Conservation (phyloP, 2,329 filamentous ascomycete species). For the Dactylellina drechsleri region DNA sequence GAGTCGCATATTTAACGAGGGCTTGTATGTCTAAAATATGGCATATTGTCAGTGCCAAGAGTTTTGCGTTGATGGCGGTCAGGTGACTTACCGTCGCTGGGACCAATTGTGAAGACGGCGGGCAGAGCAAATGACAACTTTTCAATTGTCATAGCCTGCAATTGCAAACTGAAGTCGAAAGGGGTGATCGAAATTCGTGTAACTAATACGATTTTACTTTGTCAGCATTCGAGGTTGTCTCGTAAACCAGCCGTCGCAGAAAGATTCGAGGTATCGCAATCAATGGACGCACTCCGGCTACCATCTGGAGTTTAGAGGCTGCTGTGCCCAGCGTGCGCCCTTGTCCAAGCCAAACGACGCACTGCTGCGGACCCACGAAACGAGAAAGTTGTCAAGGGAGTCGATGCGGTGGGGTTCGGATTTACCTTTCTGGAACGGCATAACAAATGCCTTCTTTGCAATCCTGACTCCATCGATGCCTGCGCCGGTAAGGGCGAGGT, state of each 20-base stretch:
- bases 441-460: constrained; percentile 78
- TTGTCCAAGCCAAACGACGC: constrained; percentile 55
- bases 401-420: background rate
- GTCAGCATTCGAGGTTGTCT: constrained; percentile 56
- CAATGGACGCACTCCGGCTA: background rate
- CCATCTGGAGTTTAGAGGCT: background rate
- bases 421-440: constrained; percentile 72
- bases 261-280: constrained; percentile 12
- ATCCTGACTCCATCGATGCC: constrained; percentile 79
- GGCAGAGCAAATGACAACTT: constrained; percentile 69
- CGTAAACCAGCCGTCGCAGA: no score
- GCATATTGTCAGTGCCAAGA: constrained; percentile 55
- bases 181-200: constrained; percentile 71
- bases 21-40: constrained; percentile 64
- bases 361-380: background rate
- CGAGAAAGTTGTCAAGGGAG: background rate
- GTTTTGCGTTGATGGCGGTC: background rate
- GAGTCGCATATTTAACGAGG: constrained; percentile 82
- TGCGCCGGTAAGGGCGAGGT: constrained; percentile 86
- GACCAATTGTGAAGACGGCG: constrained; percentile 64
- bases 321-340: no score
- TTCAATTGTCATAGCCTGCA: constrained; percentile 89
- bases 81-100: constrained; percentile 60
- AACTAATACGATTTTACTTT: constrained; percentile 48
- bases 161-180: constrained; percentile 82